Evolutionary conservation across 148 eudicot species (phyloP), one percentile per base, ranked within the genome.

Genomic region (Rhododendron mucronatum): DNA sequence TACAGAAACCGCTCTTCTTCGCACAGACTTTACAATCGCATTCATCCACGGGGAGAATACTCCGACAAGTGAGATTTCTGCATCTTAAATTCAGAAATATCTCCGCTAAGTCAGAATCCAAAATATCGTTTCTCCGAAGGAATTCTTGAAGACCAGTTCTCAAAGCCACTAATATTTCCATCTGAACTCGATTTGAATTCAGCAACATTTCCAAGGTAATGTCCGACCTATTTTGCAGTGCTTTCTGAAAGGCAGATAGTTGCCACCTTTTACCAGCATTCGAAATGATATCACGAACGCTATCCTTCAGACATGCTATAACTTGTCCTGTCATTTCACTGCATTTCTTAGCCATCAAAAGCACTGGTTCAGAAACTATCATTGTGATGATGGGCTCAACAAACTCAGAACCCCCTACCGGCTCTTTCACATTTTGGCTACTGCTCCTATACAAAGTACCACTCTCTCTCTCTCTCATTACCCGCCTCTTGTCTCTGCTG

Each of bases 21-120:
- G 88, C 63, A 88, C 99, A 97, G 53, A 95, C 90, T 88, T 91
- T 95, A 92, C 99, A 97, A 63, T 97, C 98, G 82, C 99, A 97
- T 74, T 97, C 99, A 91, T 97, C 99, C 44, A 93, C 96, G 82
- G 99, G 98, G 84, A 97, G 88, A 65, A 88, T 90, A 91, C 89
- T 92, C 84, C 93, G 89, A 88, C 99, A 97, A 57, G 84, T 87
- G 85, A 88, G 91, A 84, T 97, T 97, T 88, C 93, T 93, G 88
- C 99, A 97, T 90, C 96, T 94, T 75, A 95, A 87, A 85, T 88
- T 90, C 85, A 97, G 87, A 86, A 85, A 97, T 81, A 95, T 93
- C 91, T 97, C 96, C 1, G 98, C 98, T 87, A 97, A 88, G 86
- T 94, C 94, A 51, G 93, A 91, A 39, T 91, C 85, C 18, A 93